Conservation (phyloP, 169 alveolate genomes). For the Plasmodium cynomolgi region DNA sequence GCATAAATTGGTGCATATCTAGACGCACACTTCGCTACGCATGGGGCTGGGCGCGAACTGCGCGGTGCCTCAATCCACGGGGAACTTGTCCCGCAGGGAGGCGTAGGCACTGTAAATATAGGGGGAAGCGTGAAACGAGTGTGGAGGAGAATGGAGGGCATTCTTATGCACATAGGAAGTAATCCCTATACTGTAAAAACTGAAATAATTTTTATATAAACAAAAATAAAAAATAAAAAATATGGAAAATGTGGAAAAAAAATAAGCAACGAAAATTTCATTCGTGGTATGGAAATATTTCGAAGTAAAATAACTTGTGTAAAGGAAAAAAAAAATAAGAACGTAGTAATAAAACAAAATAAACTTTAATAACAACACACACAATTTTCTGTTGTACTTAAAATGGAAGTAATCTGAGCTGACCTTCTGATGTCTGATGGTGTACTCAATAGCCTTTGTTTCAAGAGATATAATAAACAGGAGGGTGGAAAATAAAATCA, state of each 20-base stretch:
- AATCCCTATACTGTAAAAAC: slow-evolving; percentile 72
- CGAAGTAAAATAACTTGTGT: slow-evolving; percentile 70
- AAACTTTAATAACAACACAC: slow-evolving; percentile 27
- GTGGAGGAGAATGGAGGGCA: not conserved
- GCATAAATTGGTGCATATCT: not conserved
- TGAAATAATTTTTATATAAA: slow-evolving; percentile 71
- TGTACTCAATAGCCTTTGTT: slow-evolving; percentile 62
- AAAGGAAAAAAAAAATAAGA: slow-evolving; percentile 70
- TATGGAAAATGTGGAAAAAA: slow-evolving; percentile 74
- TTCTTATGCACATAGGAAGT: slow-evolving; percentile 29
- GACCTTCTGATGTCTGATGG: slow-evolving; percentile 51
- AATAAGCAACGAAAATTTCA: slow-evolving; percentile 76
- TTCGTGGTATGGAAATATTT: slow-evolving; percentile 75
- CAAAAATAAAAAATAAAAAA: slow-evolving; percentile 66
- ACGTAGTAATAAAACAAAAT: slow-evolving; percentile 67
- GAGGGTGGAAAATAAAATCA: slow-evolving; percentile 67
- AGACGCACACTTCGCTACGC: too few relatives aligned
- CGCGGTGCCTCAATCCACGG: slow-evolving; percentile 28
- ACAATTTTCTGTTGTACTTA: slow-evolving; percentile 72
- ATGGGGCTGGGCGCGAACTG: too few relatives aligned
- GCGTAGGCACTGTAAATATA: not conserved
- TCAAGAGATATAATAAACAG: slow-evolving; percentile 64
- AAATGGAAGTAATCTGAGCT: slow-evolving; percentile 67
- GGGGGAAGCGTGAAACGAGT: slow-evolving; percentile 17
- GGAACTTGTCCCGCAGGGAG: slow-evolving; percentile 28